Conservation (phyloP, 1,139 yeast species). For the Yamadazyma sp. region DNA sequence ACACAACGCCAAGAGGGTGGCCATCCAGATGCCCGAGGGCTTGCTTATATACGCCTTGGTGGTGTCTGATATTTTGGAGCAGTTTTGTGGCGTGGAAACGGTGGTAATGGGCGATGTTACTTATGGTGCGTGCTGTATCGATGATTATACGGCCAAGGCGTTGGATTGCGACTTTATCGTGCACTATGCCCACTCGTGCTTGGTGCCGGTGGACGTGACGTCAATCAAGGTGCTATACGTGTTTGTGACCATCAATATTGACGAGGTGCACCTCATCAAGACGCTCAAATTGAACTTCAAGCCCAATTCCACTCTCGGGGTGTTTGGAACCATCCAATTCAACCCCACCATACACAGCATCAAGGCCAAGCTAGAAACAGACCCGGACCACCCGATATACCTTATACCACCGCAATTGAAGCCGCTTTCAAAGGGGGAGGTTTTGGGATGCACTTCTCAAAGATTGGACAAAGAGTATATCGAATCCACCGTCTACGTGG, state of each 20-base stretch:
- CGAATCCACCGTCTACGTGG: constrained; percentile 84
- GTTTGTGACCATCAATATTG: constrained; percentile 92
- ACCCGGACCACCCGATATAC: constrained; percentile 52
- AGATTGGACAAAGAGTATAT: constrained; percentile 60
- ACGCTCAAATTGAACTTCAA: constrained; percentile 74
- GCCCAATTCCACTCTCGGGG: constrained; percentile 62
- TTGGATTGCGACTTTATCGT: constrained; percentile 91
- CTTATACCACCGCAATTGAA: constrained; percentile 85
- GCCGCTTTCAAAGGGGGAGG: constrained; percentile 95
- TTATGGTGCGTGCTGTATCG: constrained; percentile 98
- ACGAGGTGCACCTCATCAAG: constrained; percentile 74
- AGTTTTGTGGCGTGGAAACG: constrained; percentile 83
- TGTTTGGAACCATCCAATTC: constrained; percentile 95
- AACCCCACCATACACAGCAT: constrained; percentile 90
- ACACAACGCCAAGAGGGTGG: constrained; percentile 70
- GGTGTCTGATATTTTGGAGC: constrained; percentile 86
- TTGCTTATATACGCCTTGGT: constrained; percentile 81
- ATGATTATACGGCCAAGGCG: constrained; percentile 91
- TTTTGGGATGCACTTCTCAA: constrained; percentile 94
- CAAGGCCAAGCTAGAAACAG: constrained; percentile 55
- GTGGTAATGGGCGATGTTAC: constrained; percentile 98
- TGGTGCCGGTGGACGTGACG: constrained; percentile 93
- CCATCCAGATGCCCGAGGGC: constrained; percentile 98
- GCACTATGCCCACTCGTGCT: constrained; percentile 96
- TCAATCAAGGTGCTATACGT: constrained; percentile 86